Evolutionary conservation across 2,329 filamentous ascomycete genomes (phyloP).

Genomic region (Fusarium fujikuroi): DNA sequence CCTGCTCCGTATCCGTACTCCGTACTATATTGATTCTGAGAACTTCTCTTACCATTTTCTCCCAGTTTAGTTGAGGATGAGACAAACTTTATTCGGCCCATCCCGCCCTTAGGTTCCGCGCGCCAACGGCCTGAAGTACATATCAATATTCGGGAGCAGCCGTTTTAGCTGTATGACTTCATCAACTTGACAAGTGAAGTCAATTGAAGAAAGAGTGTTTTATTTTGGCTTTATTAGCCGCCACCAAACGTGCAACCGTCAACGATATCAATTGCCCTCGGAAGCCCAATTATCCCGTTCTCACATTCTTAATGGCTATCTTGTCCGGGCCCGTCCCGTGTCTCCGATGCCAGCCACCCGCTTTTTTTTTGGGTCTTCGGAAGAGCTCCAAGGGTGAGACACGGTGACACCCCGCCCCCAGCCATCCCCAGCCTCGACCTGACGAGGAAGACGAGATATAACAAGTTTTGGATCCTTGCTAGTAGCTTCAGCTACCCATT

Average conservation of each 20-base stretch:
- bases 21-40: neutral
- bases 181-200: neutral
- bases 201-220: neutral
- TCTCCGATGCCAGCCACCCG: slow-evolving; percentile 38
- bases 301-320: slow-evolving; percentile 25
- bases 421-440: slow-evolving; percentile 38
- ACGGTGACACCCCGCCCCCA: slow-evolving; percentile 33
- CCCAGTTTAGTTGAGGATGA: neutral
- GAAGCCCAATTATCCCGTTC: slow-evolving; percentile 4
- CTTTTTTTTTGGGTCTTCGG: slow-evolving; percentile 33
- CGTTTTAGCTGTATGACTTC: slow-evolving; percentile 8
- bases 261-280: neutral
- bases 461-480: slow-evolving; percentile 35
- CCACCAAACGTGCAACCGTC: neutral
- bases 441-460: slow-evolving; percentile 27
- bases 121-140: slow-evolving; percentile 17
- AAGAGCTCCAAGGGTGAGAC: slow-evolving; percentile 22
- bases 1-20: neutral
- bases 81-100: slow-evolving; percentile 41
- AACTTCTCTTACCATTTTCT: neutral
- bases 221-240: neutral
- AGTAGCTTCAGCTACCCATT: slow-evolving; percentile 19
- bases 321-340: slow-evolving; percentile 28
- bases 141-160: slow-evolving; percentile 11
- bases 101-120: slow-evolving; percentile 36